Evolutionary conservation across 1,139 yeast genomes (phyloP), one percentile per base, ranked within the genome.

Genomic region (Kluyveromyces sp.): DNA sequence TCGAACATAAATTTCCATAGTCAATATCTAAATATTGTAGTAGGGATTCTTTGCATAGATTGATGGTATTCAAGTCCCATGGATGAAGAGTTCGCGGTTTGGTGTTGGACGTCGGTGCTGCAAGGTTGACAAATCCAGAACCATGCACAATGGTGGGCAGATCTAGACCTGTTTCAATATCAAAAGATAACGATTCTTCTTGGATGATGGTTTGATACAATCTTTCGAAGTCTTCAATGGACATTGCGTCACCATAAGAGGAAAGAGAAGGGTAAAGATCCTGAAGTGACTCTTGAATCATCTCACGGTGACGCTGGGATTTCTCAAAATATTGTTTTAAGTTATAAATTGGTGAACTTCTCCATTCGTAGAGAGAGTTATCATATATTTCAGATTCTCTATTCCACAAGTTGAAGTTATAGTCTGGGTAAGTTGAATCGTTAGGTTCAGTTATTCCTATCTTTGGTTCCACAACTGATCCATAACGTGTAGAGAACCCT

Each of bases 41-140:
- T 7, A 83, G 57, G 1, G 89, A 80, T 43, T 77, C 70, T 15
- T 79, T 78, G 42, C 73, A 66, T 3, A 75, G 63, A 0, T 94
- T 81, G 15, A 87, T 50, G 55, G 83, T 82, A 51, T 80, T 78
- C 45, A 85, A 65, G 57, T 84, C 84, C 94, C 95, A 88, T 0
- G 84, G 81, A 43, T 61, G 55, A 0, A 64, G 56, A 2, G 47
- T 7, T 6, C 37, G 25, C 27, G 6, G 26, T 10, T n/a, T 10
- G 7, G 7, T 21, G 6, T 26, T 8, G 30, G 31, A 37, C 3
- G 31, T 10, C 31, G 39, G 15, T 27, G 5, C 27, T 31, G 8
- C 27, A 7, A 8, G 4, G 6, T 15, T 58, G 1, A 77, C 72
- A 53, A 77, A 76, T 2, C 79, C 80, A 15, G 79, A 70, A 4